Evolutionary conservation across 129 eudicot genomes (phyloP).

Genomic region (Arctium minus): DNA sequence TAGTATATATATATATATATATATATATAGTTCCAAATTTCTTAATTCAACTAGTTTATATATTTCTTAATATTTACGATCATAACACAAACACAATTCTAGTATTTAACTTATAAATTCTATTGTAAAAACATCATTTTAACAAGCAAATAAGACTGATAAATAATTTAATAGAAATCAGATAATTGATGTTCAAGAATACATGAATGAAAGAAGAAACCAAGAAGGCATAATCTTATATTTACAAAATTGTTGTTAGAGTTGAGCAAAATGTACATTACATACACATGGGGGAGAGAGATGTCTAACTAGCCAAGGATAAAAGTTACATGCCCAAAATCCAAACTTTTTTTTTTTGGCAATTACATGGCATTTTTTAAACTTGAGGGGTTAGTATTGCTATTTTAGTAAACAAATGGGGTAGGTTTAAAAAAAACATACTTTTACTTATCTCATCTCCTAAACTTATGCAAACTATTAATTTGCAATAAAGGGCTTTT

Average conservation of each 20-base stretch:
- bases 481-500: constrained; percentile 6
- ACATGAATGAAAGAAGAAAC: constrained; percentile 15
- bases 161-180: background rate
- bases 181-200: background rate
- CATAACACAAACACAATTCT: too few relatives aligned
- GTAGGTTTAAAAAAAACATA: constrained; percentile 27
- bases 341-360: constrained; percentile 42
- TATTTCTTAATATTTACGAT: too few relatives aligned
- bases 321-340: constrained; percentile 58
- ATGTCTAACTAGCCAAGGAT: constrained; percentile 36
- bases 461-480: constrained; percentile 22
- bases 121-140: background rate
- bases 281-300: constrained; percentile 36
- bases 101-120: background rate
- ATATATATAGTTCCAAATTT: too few relatives aligned
- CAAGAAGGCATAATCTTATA: constrained; percentile 15
- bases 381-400: constrained; percentile 40
- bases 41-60: too few relatives aligned
- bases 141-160: background rate
- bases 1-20: too few relatives aligned
- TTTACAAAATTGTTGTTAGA: constrained; percentile 56
- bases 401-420: constrained; percentile 30
- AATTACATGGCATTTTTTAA: constrained; percentile 31
- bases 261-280: constrained; percentile 50
- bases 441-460: constrained; percentile 27